Percentiles rank a stretch among this genome's conserved stretches.
These are phyloP conservation scores for Cicer yamashitae DNA, from an alignment of 306 rosid genomes.

Conservation along the genomic window DNA sequence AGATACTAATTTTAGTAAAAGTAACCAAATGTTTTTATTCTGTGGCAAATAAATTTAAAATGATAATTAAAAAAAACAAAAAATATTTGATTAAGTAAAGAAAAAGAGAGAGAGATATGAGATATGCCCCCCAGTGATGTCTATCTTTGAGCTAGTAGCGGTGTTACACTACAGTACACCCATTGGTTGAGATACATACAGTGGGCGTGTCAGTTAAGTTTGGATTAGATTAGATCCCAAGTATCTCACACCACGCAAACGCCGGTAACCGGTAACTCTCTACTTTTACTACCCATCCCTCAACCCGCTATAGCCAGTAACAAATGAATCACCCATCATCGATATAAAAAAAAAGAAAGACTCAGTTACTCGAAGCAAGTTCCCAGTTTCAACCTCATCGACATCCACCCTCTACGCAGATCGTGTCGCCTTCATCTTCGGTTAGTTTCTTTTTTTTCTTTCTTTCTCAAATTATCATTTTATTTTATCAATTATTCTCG, in stretches of 20 bases:
- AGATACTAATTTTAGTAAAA: too few species aligned
- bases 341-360: slow-evolving; percentile 5
- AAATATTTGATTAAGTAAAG: too few species aligned
- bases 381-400: slow-evolving; percentile 55
- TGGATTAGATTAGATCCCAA: slow-evolving; percentile 33
- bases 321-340: slow-evolving; percentile 2
- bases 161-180: too few species aligned
- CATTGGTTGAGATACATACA: too few species aligned
- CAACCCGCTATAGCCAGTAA: slow-evolving; percentile 65
- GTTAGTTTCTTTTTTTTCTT: slow-evolving; percentile 28
- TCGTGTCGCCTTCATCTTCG: slow-evolving; percentile 44
- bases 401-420: slow-evolving; percentile 42
- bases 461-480: neutral
- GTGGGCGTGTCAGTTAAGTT: slow-evolving; percentile 33
- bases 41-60: too few species aligned
- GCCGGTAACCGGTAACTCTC: slow-evolving; percentile 38
- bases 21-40: too few species aligned
- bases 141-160: too few species aligned
- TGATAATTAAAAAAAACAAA: too few species aligned
- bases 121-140: too few species aligned
- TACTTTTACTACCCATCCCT: neutral
- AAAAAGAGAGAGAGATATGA: too few species aligned
- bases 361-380: neutral
- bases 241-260: slow-evolving; percentile 57
- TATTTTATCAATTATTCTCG: neutral